Conservation (phyloP, 2,329 filamentous ascomycete species). For the Emergomyces africanus region DNA sequence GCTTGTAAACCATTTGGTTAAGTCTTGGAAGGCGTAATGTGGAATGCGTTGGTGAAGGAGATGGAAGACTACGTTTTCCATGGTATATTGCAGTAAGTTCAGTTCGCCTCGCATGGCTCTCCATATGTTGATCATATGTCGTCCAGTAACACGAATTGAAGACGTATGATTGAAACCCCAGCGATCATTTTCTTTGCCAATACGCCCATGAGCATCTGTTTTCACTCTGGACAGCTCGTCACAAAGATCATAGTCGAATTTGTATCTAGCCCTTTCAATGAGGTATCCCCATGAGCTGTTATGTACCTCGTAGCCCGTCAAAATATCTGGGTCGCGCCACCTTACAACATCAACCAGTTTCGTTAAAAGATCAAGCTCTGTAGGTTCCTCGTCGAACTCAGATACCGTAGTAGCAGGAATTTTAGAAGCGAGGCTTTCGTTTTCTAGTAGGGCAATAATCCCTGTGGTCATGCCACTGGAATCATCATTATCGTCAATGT, state of each 20-base stretch:
- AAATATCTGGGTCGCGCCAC: constrained; percentile 72
- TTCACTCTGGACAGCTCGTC: constrained; percentile 88
- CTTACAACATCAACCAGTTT: constrained; percentile 81
- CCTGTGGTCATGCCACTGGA: constrained; percentile 46
- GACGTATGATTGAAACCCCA: constrained; percentile 95
- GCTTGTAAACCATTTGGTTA: constrained; percentile 73
- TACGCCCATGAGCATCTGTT: constrained; percentile 65
- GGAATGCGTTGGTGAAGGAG: constrained; percentile 76
- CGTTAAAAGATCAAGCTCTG: constrained; percentile 74
- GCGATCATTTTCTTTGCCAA: constrained; percentile 72
- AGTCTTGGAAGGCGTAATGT: constrained; percentile 65
- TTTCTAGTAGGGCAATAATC: constrained; percentile 57
- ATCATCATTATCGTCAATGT: constrained; percentile 34
- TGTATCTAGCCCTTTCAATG: constrained; percentile 72
- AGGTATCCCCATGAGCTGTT: constrained; percentile 91
- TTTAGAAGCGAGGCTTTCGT: constrained; percentile 45
- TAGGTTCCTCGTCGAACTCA: constrained; percentile 59
- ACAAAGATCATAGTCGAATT: constrained; percentile 82
- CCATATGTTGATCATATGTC: constrained; percentile 97
- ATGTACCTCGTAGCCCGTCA: constrained; percentile 92
- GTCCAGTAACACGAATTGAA: constrained; percentile 79
- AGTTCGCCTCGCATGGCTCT: constrained; percentile 88
- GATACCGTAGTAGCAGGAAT: constrained; percentile 49
- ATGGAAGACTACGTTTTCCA: constrained; percentile 94
- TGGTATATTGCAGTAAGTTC: constrained; percentile 82